A percentile compares a stretch with the other conserved stretches of the same genome.
phyloP scores from a whole-genome alignment of 2,329 filamentous ascomycete species.

The Paraphaeosphaeria sporulosa region DNA sequence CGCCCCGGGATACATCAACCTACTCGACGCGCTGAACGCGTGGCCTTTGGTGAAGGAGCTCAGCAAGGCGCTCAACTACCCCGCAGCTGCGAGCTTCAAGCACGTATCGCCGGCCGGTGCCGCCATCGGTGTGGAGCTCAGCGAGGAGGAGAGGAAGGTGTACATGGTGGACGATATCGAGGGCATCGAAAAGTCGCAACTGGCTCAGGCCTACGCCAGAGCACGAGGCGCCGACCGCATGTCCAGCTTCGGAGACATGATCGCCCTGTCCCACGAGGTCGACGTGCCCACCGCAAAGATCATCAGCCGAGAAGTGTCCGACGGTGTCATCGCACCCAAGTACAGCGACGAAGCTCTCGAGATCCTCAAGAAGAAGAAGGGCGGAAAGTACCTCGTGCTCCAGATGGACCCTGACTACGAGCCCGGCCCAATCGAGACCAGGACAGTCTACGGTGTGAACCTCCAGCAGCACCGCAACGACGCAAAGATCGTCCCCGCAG shows the following conservation, averaged over 20 bases:
- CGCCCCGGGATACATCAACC: constrained; percentile 94
- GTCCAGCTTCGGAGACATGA: constrained; percentile 97
- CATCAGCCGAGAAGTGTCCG: constrained; percentile 96
- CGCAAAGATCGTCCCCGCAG: constrained; percentile 78
- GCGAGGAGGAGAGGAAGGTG: constrained; percentile 88
- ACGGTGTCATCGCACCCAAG: constrained; percentile 91
- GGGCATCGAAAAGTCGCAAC: constrained; percentile 81
- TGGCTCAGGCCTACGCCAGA: constrained; percentile 95
- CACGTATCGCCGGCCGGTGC: constrained; percentile 97
- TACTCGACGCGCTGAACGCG: constrained; percentile 93
- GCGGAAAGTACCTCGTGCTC: constrained; percentile 92
- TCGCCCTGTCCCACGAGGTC: constrained; percentile 89
- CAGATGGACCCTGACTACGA: constrained; percentile 91
- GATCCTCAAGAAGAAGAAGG: constrained; percentile 98
- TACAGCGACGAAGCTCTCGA: constrained; percentile 86
- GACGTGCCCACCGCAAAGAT: constrained; percentile 95
- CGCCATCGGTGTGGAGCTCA: constrained; percentile 88
- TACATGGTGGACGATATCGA: constrained; percentile 98
- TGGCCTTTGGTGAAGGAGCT: constrained; percentile 98
- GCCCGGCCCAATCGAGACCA: constrained; percentile 76
- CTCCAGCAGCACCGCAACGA: constrained; percentile 94
- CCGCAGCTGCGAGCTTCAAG: constrained; percentile 95
- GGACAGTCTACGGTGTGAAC: constrained; percentile 89
- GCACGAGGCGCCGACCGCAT: constrained; percentile 96
- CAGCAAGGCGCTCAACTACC: constrained; percentile 83